Percentiles rank a stretch among this genome's conserved stretches.
These are phyloP conservation scores for Ophiocordyceps sinensis DNA, from an alignment of 2,329 filamentous ascomycete genomes.

Conservation along the genomic window DNA sequence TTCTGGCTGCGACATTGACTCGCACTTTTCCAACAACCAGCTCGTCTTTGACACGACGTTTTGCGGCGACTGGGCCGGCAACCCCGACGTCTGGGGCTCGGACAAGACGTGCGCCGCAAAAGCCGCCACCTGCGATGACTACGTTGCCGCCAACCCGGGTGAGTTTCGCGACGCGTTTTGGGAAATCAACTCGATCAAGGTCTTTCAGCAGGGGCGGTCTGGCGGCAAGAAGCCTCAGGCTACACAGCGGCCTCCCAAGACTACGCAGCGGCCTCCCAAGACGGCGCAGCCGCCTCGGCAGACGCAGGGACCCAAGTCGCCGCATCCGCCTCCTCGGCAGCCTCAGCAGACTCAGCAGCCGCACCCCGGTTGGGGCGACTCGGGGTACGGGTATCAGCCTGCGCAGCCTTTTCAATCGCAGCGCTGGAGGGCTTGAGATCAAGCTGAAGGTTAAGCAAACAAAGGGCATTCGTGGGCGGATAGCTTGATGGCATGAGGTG, in stretches of 20 bases:
- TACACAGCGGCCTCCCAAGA: background rate
- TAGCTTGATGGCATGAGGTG: too few species aligned
- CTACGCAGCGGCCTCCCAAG: background rate
- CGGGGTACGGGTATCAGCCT: too few species aligned
- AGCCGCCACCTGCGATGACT: constrained; percentile 54
- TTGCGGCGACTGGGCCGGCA: constrained; percentile 77
- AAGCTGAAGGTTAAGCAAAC: too few species aligned
- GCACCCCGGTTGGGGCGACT: too few species aligned
- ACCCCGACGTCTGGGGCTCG: constrained; percentile 38
- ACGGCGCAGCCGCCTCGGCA: background rate
- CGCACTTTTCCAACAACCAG: constrained; percentile 56
- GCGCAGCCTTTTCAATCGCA: too few species aligned
- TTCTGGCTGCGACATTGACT: constrained; percentile 55
- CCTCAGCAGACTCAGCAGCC: too few species aligned
- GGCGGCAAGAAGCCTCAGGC: background rate
- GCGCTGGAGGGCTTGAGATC: too few species aligned
- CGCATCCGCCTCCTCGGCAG: background rate
- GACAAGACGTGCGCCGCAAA: constrained; percentile 43
- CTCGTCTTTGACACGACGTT: constrained; percentile 75
- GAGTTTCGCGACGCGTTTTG: constrained; percentile 65
- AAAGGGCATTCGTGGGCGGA: too few species aligned
- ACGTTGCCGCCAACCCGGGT: constrained; percentile 54
- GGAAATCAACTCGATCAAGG: constrained; percentile 57
- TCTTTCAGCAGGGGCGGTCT: constrained; percentile 27
- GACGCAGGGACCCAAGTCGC: background rate